phyloP scores from a whole-genome alignment of 177 flowering plant genomes.

The Vitis hybrid region DNA sequence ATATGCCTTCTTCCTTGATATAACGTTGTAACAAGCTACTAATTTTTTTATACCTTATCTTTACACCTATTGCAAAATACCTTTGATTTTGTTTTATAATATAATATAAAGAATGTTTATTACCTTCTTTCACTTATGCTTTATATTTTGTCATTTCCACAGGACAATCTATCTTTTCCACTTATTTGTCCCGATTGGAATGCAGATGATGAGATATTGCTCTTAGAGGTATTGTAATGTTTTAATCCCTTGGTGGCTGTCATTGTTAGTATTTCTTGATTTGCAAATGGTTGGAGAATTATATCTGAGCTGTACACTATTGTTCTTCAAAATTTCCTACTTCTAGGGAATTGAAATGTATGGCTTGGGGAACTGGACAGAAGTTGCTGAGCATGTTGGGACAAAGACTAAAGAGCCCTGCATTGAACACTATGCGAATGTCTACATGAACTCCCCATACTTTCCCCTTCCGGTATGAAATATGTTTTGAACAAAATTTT shows the following conservation, averaged over 20 bases:
- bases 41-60: too few species aligned
- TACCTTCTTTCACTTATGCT: background rate
- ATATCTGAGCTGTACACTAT: background rate
- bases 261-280: background rate
- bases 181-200: slow-evolving; percentile 74
- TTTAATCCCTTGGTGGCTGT: background rate
- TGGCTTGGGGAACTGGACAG: slow-evolving; percentile 91
- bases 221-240: slow-evolving; percentile 53
- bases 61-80: too few species aligned
- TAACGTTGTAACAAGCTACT: too few species aligned
- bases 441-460: slow-evolving; percentile 79
- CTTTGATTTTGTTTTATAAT: too few species aligned
- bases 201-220: slow-evolving; percentile 79
- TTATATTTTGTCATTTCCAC: slow-evolving; percentile 20
- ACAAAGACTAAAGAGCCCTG: slow-evolving; percentile 79
- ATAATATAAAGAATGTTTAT: background rate
- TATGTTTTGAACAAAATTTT: background rate
- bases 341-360: slow-evolving; percentile 92
- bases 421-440: slow-evolving; percentile 63
- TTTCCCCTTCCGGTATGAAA: slow-evolving; percentile 87
- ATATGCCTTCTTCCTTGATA: too few species aligned
- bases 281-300: background rate
- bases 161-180: slow-evolving; percentile 76
- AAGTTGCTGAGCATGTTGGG: slow-evolving; percentile 96
- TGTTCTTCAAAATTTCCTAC: background rate